Evolutionary conservation across 176 grass and related monocot species (phyloP).

Genomic region (Olyra latifolia): DNA sequence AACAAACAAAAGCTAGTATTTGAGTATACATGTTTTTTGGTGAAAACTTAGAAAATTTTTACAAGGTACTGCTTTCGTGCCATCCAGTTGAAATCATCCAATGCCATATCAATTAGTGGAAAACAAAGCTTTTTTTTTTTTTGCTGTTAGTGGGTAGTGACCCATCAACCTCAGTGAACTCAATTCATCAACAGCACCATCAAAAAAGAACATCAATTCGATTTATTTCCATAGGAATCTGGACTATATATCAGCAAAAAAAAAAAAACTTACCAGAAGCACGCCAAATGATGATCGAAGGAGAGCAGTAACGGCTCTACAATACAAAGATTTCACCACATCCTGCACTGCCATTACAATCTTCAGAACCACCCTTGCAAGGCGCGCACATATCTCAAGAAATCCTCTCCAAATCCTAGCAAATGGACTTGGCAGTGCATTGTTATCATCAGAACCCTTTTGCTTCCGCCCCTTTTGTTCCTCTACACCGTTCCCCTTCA

Average conservation of each 20-base stretch:
- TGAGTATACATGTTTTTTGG: background rate
- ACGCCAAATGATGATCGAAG: constrained; percentile 58
- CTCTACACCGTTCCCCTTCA: background rate
- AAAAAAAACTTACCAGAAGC: constrained; percentile 53
- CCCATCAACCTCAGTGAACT: background rate
- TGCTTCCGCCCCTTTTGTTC: constrained; percentile 29
- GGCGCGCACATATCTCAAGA: constrained; percentile 38
- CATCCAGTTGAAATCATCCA: background rate
- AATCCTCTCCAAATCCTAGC: constrained; percentile 52
- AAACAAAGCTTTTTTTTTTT: background rate
- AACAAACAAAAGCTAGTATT: background rate
- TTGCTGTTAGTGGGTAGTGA: background rate
- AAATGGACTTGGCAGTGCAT: constrained; percentile 39
- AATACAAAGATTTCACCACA: constrained; percentile 47
- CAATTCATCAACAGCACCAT: background rate
- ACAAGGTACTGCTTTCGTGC: background rate
- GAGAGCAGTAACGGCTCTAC: constrained; percentile 49
- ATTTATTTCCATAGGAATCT: background rate
- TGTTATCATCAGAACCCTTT: constrained; percentile 4
- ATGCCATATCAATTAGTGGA: background rate
- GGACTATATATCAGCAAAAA: background rate
- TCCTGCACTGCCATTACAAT: constrained; percentile 39
- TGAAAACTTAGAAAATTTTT: background rate
- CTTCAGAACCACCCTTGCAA: constrained; percentile 37
- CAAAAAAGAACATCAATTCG: background rate